Evolutionary conservation across 768 basidiomycete genomes (phyloP).

Genomic region (Pleurotus giganteus): DNA sequence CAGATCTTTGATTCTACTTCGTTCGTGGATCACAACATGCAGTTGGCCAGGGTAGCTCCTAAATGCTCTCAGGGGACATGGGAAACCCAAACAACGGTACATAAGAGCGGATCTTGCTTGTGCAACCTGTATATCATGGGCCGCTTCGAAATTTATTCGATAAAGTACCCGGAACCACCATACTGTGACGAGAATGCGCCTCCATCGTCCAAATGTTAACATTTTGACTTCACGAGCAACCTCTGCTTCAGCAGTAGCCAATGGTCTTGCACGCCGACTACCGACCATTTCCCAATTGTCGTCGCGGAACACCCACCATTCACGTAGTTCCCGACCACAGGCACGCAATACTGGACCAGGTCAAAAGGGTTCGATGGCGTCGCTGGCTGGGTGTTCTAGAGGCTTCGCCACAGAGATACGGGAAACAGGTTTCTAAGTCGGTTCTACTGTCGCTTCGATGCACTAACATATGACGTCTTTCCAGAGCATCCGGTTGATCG

Average conservation of each 20-base stretch:
- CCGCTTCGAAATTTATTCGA: neutral
- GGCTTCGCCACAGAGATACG: neutral
- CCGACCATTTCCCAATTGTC: neutral
- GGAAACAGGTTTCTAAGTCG: neutral
- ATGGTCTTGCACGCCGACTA: neutral
- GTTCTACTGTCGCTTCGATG: neutral
- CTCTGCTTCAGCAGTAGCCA: neutral
- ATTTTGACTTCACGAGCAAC: neutral
- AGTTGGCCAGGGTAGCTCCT: too few relatives aligned
- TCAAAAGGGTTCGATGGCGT: too few relatives aligned
- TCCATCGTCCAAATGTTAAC: neutral
- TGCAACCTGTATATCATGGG: neutral
- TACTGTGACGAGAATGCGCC: neutral
- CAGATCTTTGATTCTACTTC: too few relatives aligned
- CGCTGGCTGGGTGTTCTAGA: neutral
- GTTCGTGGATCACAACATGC: too few relatives aligned
- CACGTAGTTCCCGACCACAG: too few relatives aligned
- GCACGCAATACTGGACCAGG: too few relatives aligned
- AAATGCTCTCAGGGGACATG: too few relatives aligned
- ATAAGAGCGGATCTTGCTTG: neutral
- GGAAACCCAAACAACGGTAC: neutral
- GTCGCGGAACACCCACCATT: neutral
- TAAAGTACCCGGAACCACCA: neutral
- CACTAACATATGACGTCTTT: neutral
- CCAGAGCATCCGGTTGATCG: constrained; percentile 8